These are phyloP conservation scores for Boletus mariae DNA, from an alignment of 1,284 basidiomycete genomes.

Conservation along the genomic window DNA sequence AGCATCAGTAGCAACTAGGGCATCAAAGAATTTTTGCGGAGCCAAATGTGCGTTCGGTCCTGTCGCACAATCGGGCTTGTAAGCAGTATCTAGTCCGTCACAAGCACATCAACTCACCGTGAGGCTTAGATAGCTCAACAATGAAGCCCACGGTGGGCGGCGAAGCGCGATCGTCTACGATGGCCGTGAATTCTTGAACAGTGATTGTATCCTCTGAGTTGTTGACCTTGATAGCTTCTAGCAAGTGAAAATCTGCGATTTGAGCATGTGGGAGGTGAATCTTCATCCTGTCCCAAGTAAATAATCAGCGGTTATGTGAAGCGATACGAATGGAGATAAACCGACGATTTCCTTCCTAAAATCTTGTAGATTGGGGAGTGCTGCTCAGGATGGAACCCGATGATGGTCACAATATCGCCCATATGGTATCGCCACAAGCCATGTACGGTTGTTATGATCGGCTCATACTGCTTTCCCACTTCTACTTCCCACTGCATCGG, in stretches of 20 bases:
- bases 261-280: constrained; percentile 5
- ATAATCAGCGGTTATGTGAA: neutral
- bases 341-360: no score
- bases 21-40: neutral
- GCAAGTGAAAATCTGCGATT: constrained; percentile 14
- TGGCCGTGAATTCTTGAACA: constrained; percentile 16
- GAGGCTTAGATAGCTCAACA: constrained; percentile 12
- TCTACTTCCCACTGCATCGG: no score
- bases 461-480: no score
- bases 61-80: neutral
- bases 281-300: constrained; percentile 4
- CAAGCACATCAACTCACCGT: constrained; percentile 3
- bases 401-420: no score
- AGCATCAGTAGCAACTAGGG: constrained; percentile 6
- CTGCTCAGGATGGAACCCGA: no score
- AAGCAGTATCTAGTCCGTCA: neutral
- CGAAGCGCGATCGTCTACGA: constrained; percentile 11
- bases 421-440: no score
- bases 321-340: no score
- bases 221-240: neutral
- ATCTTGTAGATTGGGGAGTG: no score
- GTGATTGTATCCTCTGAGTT: constrained; percentile 2
- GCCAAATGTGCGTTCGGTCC: constrained; percentile 7
- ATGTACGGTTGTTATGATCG: no score
- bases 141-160: constrained; percentile 16